These are phyloP conservation scores for Fusarium luffae DNA, from an alignment of 2,329 filamentous ascomycete genomes.

Conservation along the genomic window DNA sequence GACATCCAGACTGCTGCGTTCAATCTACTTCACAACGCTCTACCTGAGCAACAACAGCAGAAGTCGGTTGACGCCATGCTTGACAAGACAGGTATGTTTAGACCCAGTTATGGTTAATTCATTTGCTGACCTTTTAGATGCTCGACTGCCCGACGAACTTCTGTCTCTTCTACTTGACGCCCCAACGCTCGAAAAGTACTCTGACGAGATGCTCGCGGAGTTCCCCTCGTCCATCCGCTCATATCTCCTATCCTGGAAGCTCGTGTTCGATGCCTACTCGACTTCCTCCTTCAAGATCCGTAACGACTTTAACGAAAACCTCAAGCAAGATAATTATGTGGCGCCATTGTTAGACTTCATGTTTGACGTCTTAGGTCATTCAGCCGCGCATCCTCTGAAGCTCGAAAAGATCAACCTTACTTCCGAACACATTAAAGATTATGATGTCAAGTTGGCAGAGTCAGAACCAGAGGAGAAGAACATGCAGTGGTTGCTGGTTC, in stretches of 20 bases:
- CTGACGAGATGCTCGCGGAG: conserved; percentile 71
- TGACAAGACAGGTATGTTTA: conserved; percentile 68
- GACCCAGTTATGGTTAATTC: accelerated
- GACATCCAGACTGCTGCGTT: conserved; percentile 85
- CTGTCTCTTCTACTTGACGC: conserved; percentile 84
- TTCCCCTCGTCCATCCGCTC: conserved; percentile 78
- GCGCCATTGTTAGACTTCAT: conserved; percentile 78
- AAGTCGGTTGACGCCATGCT: conserved; percentile 81
- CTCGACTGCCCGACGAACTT: conserved; percentile 83
- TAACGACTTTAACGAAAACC: conserved; percentile 79
- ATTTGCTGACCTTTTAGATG: conserved; percentile 55
- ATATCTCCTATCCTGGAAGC: conserved; percentile 89
- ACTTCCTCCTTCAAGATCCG: conserved; percentile 85
- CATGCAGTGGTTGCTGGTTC: conserved; percentile 84
- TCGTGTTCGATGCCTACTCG: conserved; percentile 87
- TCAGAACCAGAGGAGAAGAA: conserved; percentile 75
- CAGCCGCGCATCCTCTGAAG: conserved; percentile 77
- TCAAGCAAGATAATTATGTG: conserved; percentile 79
- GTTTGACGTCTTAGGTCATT: conserved; percentile 87
- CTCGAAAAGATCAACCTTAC: conserved; percentile 75
- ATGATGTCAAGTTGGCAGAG: conserved; percentile 63
- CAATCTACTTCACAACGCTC: conserved; percentile 79
- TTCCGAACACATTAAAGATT: conserved; percentile 64
- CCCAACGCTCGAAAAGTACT: conserved; percentile 75
- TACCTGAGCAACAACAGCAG: conserved; percentile 82